These are phyloP conservation scores for Pythium periplocum DNA, from an alignment of 352 stramenopile species.

Conservation along the genomic window DNA sequence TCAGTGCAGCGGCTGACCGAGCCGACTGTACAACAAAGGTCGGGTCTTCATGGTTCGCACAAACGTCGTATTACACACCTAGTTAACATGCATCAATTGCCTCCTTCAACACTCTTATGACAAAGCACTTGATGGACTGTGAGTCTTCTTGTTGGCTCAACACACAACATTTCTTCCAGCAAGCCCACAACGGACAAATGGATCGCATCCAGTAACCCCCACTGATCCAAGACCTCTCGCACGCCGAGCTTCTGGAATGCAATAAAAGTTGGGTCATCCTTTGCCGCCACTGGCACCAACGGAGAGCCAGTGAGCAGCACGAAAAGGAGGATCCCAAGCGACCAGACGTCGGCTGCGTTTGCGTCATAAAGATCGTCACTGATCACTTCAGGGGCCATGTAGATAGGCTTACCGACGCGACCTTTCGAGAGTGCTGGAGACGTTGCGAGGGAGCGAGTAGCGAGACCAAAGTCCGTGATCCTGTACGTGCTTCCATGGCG, in stretches of 20 bases:
- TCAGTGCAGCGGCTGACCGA: too few relatives aligned
- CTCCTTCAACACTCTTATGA: too few relatives aligned
- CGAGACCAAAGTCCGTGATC: slow-evolving; percentile 51
- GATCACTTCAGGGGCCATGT: slow-evolving; percentile 34
- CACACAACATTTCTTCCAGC: too few relatives aligned
- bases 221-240: slow-evolving; percentile 25
- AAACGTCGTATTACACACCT: too few relatives aligned
- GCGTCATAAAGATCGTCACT: slow-evolving; percentile 23
- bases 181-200: too few relatives aligned
- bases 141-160: too few relatives aligned
- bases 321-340: slow-evolving; percentile 51
- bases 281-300: slow-evolving; percentile 28
- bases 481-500: slow-evolving; percentile 32
- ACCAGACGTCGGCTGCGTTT: slow-evolving; percentile 44
- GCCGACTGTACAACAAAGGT: too few relatives aligned
- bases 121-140: too few relatives aligned
- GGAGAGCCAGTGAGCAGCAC: slow-evolving; percentile 50
- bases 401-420: slow-evolving; percentile 16
- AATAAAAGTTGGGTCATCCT: slow-evolving; percentile 28
- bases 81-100: too few relatives aligned
- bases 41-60: too few relatives aligned
- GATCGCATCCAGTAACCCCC: slow-evolving; percentile 15
- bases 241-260: slow-evolving; percentile 23
- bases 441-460: slow-evolving; percentile 11
- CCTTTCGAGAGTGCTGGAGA: background rate